Conservation (phyloP, 2,329 filamentous ascomycete species). For the Ceratocystis albifundus region DNA sequence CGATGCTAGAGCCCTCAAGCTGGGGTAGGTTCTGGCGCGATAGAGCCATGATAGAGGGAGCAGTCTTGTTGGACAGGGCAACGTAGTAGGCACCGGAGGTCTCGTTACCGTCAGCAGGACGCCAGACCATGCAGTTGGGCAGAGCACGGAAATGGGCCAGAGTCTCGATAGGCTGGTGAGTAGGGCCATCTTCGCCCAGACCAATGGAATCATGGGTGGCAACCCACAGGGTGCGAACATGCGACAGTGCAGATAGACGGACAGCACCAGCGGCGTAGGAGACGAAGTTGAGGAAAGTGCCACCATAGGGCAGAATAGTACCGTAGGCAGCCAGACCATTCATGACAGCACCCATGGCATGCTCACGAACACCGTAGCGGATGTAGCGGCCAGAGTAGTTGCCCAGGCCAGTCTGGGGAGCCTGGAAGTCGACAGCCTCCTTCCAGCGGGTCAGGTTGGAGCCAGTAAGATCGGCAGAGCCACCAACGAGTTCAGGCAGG, state of each 20-base stretch:
- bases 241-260: conserved; percentile 84
- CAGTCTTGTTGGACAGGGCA: conserved; percentile 77
- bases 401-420: conserved; percentile 71
- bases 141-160: conserved; percentile 96
- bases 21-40: conserved; percentile 98
- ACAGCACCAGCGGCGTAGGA: conserved; percentile 94
- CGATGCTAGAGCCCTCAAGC: conserved; percentile 84
- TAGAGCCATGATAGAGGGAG: conserved; percentile 84
- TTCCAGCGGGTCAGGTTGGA: conserved; percentile 99
- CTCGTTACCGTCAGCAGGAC: conserved; percentile 97
- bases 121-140: conserved; percentile 99
- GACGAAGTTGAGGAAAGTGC: conserved; percentile 99
- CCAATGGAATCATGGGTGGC: conserved; percentile 98
- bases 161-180: conserved; percentile 98
- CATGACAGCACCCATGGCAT: conserved; percentile 84
- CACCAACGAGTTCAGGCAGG: conserved; percentile 84
- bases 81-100: conserved; percentile 95
- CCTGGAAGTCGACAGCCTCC: conserved; percentile 93
- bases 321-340: conserved; percentile 95
- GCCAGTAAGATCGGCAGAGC: conserved; percentile 93
- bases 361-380: conserved; percentile 84
- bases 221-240: conserved; percentile 84
- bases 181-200: conserved; percentile 96
- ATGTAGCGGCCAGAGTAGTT: conserved; percentile 86
- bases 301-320: conserved; percentile 82